Evolutionary conservation across 257 asterid species (phyloP).

Genomic region (Linderniella brevidens): DNA sequence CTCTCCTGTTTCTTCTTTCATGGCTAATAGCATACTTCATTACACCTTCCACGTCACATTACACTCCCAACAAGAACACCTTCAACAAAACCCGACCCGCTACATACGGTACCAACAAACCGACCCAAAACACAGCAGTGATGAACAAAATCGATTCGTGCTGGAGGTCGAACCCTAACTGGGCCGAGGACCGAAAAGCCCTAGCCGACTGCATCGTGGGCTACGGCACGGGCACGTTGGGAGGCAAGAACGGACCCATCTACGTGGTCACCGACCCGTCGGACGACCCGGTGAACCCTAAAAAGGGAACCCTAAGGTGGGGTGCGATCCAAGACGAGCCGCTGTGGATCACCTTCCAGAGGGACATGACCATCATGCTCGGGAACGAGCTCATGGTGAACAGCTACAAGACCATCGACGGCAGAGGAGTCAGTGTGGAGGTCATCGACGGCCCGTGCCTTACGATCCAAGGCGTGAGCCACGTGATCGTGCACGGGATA

Average conservation of each 20-base stretch:
- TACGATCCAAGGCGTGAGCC: constrained; percentile 42
- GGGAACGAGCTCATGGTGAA: constrained; percentile 47
- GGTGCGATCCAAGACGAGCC: constrained; percentile 49
- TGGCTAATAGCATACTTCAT: too few species aligned
- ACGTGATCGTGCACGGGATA: constrained; percentile 69
- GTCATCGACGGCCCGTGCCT: constrained; percentile 80
- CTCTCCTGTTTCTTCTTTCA: too few species aligned
- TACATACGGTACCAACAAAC: too few species aligned
- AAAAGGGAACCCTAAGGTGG: constrained; percentile 50
- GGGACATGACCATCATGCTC: constrained; percentile 38
- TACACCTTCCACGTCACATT: too few species aligned
- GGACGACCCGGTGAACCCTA: constrained; percentile 33
- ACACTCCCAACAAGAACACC: too few species aligned
- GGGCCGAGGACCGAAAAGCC: constrained; percentile 34
- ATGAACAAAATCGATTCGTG: constrained; percentile 44
- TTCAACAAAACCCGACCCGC: too few species aligned
- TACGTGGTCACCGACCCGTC: constrained; percentile 50
- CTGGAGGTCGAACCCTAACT: constrained; percentile 33
- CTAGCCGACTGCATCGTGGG: constrained; percentile 47
- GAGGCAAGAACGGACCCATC: constrained; percentile 42
- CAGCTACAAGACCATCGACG: constrained; percentile 83
- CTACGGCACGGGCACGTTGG: constrained; percentile 38
- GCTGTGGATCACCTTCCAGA: constrained; percentile 46
- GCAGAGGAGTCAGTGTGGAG: constrained; percentile 76
- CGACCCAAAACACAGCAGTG: constrained; percentile 5